Evolutionary conservation across 805 yeast genomes (phyloP).

Genomic region (Metschnikowia anglica): DNA sequence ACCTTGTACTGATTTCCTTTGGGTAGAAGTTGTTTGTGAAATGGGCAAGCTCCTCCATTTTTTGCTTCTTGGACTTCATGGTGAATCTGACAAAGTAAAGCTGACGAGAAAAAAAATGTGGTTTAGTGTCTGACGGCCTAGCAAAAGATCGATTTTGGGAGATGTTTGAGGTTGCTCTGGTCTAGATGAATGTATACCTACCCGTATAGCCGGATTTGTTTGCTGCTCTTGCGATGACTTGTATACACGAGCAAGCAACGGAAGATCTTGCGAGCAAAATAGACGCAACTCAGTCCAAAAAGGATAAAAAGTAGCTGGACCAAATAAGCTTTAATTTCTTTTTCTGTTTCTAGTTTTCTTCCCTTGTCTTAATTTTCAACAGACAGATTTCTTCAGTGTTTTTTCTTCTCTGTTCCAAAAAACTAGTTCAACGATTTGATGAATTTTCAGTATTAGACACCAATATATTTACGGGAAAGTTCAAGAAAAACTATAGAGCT

Average conservation of each 20-base stretch:
- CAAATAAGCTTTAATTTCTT: not conserved
- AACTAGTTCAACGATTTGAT: no score
- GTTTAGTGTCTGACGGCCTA: no score
- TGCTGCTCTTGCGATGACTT: slow-evolving; percentile 8
- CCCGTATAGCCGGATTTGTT: not conserved
- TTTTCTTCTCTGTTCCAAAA: no score
- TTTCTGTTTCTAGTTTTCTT: no score
- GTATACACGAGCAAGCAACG: slow-evolving; percentile 7
- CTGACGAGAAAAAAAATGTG: not conserved
- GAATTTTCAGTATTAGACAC: no score
- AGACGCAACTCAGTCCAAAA: not conserved
- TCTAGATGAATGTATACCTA: not conserved
- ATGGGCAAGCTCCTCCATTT: slow-evolving; percentile 16
- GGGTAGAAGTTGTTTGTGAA: slow-evolving; percentile 18
- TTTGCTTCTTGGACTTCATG: slow-evolving; percentile 19
- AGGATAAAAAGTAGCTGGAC: not conserved
- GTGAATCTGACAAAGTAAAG: not conserved
- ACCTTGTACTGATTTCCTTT: slow-evolving; percentile 15
- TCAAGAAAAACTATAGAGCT: no score
- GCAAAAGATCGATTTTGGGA: not conserved
- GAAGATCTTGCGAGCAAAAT: slow-evolving; percentile 1
- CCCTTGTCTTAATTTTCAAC: not conserved
- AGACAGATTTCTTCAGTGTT: no score
- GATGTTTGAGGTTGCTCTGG: not conserved
- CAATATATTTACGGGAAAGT: no score